phyloP scores from a whole-genome alignment of 805 yeast genomes.

The Sugiyamaella americana region DNA sequence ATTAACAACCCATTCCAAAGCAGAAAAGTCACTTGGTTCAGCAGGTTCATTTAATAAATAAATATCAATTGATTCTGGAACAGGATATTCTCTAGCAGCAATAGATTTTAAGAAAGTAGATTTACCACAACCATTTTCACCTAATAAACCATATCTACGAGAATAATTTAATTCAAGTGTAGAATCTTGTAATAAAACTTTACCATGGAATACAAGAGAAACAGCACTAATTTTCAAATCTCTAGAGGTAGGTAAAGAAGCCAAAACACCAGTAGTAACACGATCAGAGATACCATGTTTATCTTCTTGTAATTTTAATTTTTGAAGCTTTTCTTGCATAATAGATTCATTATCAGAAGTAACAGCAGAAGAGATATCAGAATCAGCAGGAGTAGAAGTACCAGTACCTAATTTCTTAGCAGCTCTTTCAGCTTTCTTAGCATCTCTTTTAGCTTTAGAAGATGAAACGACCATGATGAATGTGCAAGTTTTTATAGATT shows the following conservation, averaged over 20 bases:
- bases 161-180: constrained; percentile 91
- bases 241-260: constrained; percentile 81
- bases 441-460: constrained; percentile 97
- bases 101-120: constrained; percentile 88
- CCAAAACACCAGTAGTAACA: constrained; percentile 95
- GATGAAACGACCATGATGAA: constrained; percentile 66
- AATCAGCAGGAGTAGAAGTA: background rate
- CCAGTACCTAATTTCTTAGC: constrained; percentile 49
- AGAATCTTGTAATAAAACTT: constrained; percentile 90
- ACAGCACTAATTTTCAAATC: constrained; percentile 89
- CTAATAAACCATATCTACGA: constrained; percentile 93
- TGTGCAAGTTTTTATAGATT: no score
- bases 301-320: constrained; percentile 89
- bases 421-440: constrained; percentile 86
- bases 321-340: constrained; percentile 66
- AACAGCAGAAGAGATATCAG: constrained; percentile 37
- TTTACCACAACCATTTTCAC: constrained; percentile 99
- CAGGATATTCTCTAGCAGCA: constrained; percentile 94
- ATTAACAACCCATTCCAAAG: constrained; percentile 91
- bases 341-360: constrained; percentile 34
- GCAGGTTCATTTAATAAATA: constrained; percentile 97
- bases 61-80: constrained; percentile 86
- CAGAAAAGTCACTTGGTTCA: constrained; percentile 84
- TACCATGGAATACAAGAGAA: constrained; percentile 94
- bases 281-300: constrained; percentile 92